phyloP scores from a whole-genome alignment of 108 stramenopile genomes.

The Mayamaea pseudoterrestris region DNA sequence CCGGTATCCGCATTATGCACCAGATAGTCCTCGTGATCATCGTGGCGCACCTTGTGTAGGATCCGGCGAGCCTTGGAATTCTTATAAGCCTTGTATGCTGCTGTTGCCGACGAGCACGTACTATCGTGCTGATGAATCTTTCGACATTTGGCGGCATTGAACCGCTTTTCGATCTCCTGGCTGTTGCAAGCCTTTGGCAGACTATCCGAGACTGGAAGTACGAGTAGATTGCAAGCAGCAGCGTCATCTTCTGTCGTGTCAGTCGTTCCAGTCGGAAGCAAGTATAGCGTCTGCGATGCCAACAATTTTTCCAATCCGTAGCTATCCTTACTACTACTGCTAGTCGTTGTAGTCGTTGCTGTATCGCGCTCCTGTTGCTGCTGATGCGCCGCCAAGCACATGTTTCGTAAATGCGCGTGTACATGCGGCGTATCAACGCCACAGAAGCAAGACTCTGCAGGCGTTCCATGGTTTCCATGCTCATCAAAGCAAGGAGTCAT shows the following conservation, averaged over 20 bases:
- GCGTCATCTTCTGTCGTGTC: background rate
- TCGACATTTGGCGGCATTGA: conserved; percentile 4
- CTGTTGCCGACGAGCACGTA: no score
- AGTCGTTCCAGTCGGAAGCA: background rate
- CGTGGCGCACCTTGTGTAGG: conserved; percentile 20
- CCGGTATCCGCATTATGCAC: conserved; percentile 26
- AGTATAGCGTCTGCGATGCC: background rate
- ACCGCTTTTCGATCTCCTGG: background rate
- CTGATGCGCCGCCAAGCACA: background rate
- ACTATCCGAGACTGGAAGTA: conserved; percentile 1
- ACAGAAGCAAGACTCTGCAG: conserved; percentile 37
- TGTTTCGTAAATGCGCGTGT: conserved; percentile 40
- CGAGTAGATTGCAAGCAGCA: background rate
- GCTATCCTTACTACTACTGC: no score
- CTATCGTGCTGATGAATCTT: no score
- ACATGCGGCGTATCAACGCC: conserved; percentile 37
- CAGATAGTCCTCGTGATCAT: conserved; percentile 33
- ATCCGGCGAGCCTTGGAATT: conserved; percentile 5
- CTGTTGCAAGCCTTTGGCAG: conserved; percentile 17
- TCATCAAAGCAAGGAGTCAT: conserved; percentile 45
- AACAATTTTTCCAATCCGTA: background rate
- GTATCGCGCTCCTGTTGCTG: no score
- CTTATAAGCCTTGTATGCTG: background rate
- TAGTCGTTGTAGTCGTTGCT: no score
- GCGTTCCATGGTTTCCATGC: conserved; percentile 34